Conservation (phyloP, 2,329 filamentous ascomycete species). For the Lomentospora prolificans region DNA sequence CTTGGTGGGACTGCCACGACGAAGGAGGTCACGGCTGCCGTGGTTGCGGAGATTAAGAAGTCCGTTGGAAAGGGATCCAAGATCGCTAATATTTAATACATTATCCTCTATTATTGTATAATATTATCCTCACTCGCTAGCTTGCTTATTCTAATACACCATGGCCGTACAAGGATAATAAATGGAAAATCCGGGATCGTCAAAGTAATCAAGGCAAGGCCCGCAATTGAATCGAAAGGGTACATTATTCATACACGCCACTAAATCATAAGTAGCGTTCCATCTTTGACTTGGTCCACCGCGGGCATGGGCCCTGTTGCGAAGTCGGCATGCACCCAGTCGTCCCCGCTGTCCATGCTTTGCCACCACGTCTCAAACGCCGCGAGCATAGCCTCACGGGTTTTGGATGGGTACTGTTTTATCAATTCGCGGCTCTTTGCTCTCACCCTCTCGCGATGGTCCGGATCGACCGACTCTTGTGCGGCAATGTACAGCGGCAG, state of each 20-base stretch:
- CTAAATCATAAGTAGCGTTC: neutral
- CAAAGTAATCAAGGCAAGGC: no score
- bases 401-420: neutral
- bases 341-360: neutral
- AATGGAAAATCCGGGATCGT: no score
- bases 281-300: neutral
- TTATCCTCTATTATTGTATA: no score
- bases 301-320: neutral
- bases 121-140: no score
- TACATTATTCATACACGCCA: no score
- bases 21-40: conserved; percentile 24
- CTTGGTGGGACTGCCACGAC: conserved; percentile 36
- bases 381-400: neutral
- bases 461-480: neutral
- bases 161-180: no score
- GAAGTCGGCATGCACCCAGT: neutral
- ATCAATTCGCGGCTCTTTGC: neutral
- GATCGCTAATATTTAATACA: neutral
- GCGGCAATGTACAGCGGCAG: neutral
- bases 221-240: no score
- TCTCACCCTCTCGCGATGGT: neutral
- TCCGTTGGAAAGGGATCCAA: conserved; percentile 13
- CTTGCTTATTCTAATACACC: no score
- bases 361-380: neutral
- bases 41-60: conserved; percentile 16